These are phyloP conservation scores for Corymbia citriodora DNA, from an alignment of 441 rosid species.

Conservation along the genomic window DNA sequence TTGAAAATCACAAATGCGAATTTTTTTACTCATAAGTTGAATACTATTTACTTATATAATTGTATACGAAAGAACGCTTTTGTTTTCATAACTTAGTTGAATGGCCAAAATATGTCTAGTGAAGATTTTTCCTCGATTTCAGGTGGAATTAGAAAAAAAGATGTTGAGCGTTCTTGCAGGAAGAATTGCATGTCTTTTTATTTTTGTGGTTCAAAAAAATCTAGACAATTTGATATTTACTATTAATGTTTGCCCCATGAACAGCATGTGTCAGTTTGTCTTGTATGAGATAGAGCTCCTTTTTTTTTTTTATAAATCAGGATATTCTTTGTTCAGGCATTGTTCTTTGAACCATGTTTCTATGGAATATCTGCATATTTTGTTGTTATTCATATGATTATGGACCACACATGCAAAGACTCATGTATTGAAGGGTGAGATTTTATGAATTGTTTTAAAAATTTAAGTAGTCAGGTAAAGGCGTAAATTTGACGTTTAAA, in stretches of 20 bases:
- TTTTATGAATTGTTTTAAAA: accelerated
- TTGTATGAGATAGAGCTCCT: background rate
- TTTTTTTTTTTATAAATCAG: background rate
- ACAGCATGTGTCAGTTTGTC: background rate
- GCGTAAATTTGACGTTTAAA: background rate
- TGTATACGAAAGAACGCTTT: background rate
- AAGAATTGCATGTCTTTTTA: background rate
- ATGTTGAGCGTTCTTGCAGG: background rate
- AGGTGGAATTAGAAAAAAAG: background rate
- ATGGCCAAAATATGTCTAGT: background rate
- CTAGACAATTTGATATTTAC: background rate
- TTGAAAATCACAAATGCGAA: background rate
- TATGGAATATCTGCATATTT: background rate
- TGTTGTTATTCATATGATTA: background rate
- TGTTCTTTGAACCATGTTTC: background rate
- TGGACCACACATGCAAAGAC: background rate
- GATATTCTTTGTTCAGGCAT: background rate
- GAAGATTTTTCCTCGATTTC: background rate
- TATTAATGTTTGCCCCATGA: background rate
- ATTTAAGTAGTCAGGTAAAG: accelerated
- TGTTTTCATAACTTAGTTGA: background rate
- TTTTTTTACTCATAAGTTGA: background rate
- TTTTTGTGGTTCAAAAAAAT: background rate
- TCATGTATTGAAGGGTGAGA: accelerated
- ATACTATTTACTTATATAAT: background rate